phyloP scores from a whole-genome alignment of 2,329 filamentous ascomycete species.

The Fusarium staphyleae region DNA sequence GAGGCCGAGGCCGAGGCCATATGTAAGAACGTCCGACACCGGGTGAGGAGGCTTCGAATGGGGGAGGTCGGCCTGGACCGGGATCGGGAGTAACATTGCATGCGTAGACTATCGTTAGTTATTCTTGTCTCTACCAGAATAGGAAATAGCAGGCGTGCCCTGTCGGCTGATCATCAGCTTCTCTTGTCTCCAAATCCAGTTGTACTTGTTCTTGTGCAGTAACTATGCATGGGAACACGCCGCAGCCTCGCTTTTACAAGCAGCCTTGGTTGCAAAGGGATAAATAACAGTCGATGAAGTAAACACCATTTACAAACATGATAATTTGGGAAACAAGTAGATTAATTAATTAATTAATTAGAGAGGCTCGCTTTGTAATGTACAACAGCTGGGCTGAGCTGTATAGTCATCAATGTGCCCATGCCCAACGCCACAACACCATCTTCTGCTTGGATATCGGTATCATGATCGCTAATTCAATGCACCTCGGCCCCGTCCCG shows the following conservation, averaged over 20 bases:
- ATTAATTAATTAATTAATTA: no score
- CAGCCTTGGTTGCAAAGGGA: conserved; percentile 31
- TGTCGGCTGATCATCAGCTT: conserved; percentile 2
- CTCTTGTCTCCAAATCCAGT: no score
- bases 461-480: conserved; percentile 33
- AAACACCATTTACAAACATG: conserved; percentile 25
- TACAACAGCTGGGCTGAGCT: conserved; percentile 27
- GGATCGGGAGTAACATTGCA: not conserved
- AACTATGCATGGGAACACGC: not conserved
- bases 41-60: not conserved
- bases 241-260: conserved; percentile 17
- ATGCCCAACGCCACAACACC: conserved; percentile 36
- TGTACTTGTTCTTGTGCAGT: no score
- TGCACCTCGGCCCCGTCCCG: conserved; percentile 18
- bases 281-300: conserved; percentile 17
- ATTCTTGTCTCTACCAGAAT: conserved; percentile 12
- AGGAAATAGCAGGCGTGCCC: conserved; percentile 30
- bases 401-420: conserved; percentile 21
- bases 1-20: no score
- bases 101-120: not conserved
- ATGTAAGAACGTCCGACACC: not conserved
- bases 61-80: no score
- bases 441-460: conserved; percentile 25
- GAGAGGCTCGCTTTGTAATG: conserved; percentile 14
- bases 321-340: not conserved